These are phyloP conservation scores for Aspergillus taichungensis DNA, from an alignment of 495 filamentous ascomycete species.

Conservation along the genomic window DNA sequence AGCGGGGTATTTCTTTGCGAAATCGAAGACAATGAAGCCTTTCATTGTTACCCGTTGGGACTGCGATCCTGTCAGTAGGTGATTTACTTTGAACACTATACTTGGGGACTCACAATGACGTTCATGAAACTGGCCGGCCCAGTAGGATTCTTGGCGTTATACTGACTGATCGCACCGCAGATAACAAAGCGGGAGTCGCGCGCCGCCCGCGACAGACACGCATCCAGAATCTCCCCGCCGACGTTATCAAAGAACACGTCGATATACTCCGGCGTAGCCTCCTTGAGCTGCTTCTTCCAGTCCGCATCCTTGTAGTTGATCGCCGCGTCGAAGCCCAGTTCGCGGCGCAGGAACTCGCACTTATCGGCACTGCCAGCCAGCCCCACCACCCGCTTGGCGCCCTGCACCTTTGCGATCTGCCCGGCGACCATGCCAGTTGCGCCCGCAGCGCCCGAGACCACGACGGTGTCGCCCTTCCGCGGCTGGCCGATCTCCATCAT, in stretches of 20 bases:
- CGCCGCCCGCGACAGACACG: conserved; percentile 38
- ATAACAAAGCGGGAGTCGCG: conserved; percentile 42
- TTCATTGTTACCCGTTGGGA: conserved; percentile 45
- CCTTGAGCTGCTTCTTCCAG: conserved; percentile 42
- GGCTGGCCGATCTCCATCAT: conserved; percentile 50
- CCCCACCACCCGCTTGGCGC: conserved; percentile 44
- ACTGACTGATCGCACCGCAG: conserved; percentile 47
- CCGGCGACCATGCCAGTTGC: conserved; percentile 61
- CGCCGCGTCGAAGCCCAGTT: conserved; percentile 43
- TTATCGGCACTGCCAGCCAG: conserved; percentile 43
- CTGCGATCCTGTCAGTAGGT: conserved; percentile 19
- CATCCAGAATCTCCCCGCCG: conserved; percentile 48
- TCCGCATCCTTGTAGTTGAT: conserved; percentile 49
- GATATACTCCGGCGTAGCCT: conserved; percentile 41
- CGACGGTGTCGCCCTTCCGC: conserved; percentile 51
- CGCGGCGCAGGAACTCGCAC: conserved; percentile 37
- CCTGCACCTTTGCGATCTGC: conserved; percentile 59
- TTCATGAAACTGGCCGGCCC: conserved; percentile 41
- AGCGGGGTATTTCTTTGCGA: conserved; percentile 31
- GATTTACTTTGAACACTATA: background rate
- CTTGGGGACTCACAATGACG: conserved; percentile 41
- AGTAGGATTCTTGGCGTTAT: conserved; percentile 38
- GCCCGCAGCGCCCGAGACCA: conserved; percentile 61
- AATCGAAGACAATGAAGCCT: conserved; percentile 51
- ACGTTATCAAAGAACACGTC: conserved; percentile 53